Base-by-base conservation (phyloP, 2,329 filamentous ascomycete genomes). In the Penicillium sp. region DNA sequence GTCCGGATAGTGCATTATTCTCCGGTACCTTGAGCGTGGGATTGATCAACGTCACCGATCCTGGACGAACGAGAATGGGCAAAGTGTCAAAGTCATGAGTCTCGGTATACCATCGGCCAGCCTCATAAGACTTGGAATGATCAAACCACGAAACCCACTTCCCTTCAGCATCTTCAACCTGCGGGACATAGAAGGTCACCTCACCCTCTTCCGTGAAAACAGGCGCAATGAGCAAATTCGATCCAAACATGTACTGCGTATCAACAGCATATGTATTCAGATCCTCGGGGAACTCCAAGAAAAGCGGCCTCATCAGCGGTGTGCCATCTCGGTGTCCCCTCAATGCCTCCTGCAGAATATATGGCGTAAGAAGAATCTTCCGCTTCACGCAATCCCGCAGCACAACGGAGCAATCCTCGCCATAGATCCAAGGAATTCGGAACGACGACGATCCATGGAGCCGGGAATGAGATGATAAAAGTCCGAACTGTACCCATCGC, bases 401-500 rank as follows among this genome's bases (percentile, higher is more conserved):
- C 64, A 89, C 78, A 52, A 80, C 72, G 62, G 78, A 67, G 73
- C 86, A 85, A 47, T 88, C 85, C 56, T 82, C 73, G 63, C 89
- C 88, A 56, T 89, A 85, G 42, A 84, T 81, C 88, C 88, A 90
- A 2, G 88, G 88, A n/a, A 90, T 87, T 18, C 88, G 85, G 73
- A 89, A 90, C 3, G 84, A 87, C 57, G 79, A 82, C 49, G 84
- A 87, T 2, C 88, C 88, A 68, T 90, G 88, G 11, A 90, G 79
- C 14, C 87, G 81, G 35, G 85, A 88, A 70, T 90, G 88, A 9
- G 83, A 84, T 62, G 86, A 89, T 40, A 90, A 74, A 1, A 90
- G 78, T 0, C 88, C 88, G 70, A 90, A 89, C n/a, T 86, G 86
- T 6, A 90, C 86, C 88, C 88, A 90, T 47, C 88, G 84, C 75